phyloP scores from a whole-genome alignment of 2,329 filamentous ascomycete genomes.

The Aspergillus ruber region DNA sequence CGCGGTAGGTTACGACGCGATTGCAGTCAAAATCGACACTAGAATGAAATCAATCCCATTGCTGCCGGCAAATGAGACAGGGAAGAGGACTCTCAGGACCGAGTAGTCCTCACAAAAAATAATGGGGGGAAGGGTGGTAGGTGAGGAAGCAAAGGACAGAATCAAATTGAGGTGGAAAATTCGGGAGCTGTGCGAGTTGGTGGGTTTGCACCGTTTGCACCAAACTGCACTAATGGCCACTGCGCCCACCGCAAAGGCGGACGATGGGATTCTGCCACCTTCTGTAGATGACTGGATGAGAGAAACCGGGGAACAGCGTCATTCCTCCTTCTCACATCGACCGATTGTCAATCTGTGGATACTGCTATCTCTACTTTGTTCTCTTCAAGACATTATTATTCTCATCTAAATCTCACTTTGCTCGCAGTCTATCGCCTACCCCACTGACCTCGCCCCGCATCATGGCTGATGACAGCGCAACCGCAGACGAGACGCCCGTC shows the following conservation, averaged over 20 bases:
- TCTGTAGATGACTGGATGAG: conserved; percentile 10
- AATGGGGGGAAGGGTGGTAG: conserved; percentile 6
- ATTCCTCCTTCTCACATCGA: conserved; percentile 1
- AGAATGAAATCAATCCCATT: conserved; percentile 31
- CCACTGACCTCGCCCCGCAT: conserved; percentile 7
- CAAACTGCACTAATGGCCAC: not conserved
- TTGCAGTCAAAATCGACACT: conserved; percentile 20
- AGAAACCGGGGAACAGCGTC: not conserved
- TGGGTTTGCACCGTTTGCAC: conserved; percentile 15
- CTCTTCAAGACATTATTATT: not conserved
- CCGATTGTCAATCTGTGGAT: not conserved
- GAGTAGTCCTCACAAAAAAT: conserved; percentile 14
- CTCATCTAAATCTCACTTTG: not conserved
- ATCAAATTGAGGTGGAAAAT: conserved; percentile 25
- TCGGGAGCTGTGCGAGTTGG: conserved; percentile 1
- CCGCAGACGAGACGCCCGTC: conserved; percentile 64
- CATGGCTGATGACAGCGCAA: conserved; percentile 36
- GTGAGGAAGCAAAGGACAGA: conserved; percentile 1
- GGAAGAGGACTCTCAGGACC: conserved; percentile 20
- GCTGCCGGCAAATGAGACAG: conserved; percentile 19
- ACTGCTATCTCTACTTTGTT: not conserved
- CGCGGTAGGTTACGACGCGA: conserved; percentile 17
- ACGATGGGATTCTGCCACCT: conserved; percentile 35
- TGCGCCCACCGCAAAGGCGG: conserved; percentile 6
- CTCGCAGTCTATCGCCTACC: conserved; percentile 1